Percentiles rank a stretch among this genome's conserved stretches.
These are phyloP conservation scores for Kazachstania bromeliacearum DNA, from an alignment of 805 yeast species.

Conservation along the genomic window DNA sequence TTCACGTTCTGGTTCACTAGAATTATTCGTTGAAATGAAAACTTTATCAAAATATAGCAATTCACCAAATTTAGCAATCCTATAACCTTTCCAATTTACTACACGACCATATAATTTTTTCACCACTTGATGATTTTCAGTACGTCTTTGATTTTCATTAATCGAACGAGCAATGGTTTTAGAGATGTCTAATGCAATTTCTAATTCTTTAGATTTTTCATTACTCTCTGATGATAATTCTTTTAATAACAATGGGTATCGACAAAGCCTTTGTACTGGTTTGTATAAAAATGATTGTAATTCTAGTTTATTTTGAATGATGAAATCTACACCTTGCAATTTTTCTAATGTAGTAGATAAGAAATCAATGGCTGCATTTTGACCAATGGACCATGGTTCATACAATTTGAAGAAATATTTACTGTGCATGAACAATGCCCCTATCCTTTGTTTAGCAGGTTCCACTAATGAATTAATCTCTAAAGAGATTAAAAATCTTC, in stretches of 20 bases:
- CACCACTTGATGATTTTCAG: constrained; percentile 71
- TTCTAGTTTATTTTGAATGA: constrained; percentile 80
- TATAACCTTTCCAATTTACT: constrained; percentile 87
- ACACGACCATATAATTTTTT: constrained; percentile 66
- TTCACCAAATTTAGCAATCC: constrained; percentile 72
- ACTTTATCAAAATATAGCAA: constrained; percentile 66
- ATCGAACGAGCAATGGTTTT: constrained; percentile 79
- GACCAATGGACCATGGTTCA: constrained; percentile 92
- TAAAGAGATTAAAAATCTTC: constrained; percentile 76
- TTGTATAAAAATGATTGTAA: constrained; percentile 81
- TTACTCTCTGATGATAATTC: constrained; percentile 43
- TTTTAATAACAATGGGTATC: constrained; percentile 76
- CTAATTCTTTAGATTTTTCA: constrained; percentile 43
- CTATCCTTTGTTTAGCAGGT: constrained; percentile 70
- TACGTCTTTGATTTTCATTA: constrained; percentile 87
- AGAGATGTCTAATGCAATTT: constrained; percentile 60
- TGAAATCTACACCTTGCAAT: constrained; percentile 49
- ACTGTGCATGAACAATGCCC: constrained; percentile 79
- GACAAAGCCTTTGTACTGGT: constrained; percentile 94
- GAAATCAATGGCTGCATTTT: constrained; percentile 75
- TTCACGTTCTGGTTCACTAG: constrained; percentile 64
- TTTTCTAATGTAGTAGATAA: constrained; percentile 37
- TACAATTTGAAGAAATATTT: constrained; percentile 79
- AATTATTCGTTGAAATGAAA: constrained; percentile 36
- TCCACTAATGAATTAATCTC: constrained; percentile 81